Conservation (phyloP, 352 stramenopile genomes). For the Thalassiosira delicatula region DNA sequence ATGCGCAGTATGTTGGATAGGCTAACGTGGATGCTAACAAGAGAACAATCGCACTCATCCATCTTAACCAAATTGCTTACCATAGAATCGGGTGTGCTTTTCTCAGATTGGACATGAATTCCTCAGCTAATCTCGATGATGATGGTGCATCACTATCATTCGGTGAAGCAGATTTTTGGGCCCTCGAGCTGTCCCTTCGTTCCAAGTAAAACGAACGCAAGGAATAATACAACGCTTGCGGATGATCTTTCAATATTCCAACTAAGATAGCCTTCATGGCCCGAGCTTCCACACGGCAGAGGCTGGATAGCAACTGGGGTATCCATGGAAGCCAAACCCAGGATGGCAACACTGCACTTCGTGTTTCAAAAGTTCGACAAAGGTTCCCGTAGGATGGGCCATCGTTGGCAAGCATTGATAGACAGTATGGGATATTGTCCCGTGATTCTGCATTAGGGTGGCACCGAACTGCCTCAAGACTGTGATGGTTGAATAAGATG, state of each 20-base stretch:
- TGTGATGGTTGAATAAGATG: background rate
- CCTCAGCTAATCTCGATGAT: constrained; percentile 47
- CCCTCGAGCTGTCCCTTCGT: constrained; percentile 89
- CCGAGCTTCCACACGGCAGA: constrained; percentile 90
- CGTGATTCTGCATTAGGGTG: constrained; percentile 73
- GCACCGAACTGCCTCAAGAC: constrained; percentile 82
- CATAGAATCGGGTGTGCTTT: constrained; percentile 85
- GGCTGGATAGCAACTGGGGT: constrained; percentile 94
- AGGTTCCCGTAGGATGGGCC: constrained; percentile 73
- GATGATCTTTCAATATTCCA: constrained; percentile 89
- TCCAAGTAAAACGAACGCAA: constrained; percentile 98
- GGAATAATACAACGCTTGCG: constrained; percentile 98
- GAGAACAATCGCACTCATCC: no score
- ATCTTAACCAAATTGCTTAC: no score
- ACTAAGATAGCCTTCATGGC: constrained; percentile 79
- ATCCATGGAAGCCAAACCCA: constrained; percentile 99
- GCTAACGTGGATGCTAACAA: no score
- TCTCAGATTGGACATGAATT: constrained; percentile 92
- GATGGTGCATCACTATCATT: constrained; percentile 48
- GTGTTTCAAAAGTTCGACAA: constrained; percentile 89
- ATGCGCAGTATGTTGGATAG: no score
- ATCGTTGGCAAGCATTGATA: constrained; percentile 84
- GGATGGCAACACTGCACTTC: constrained; percentile 92
- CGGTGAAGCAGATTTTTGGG: constrained; percentile 38
- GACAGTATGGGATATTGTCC: constrained; percentile 80